Evolutionary conservation across 2,329 filamentous ascomycete species (phyloP).

Genomic region (Fusarium concolor): DNA sequence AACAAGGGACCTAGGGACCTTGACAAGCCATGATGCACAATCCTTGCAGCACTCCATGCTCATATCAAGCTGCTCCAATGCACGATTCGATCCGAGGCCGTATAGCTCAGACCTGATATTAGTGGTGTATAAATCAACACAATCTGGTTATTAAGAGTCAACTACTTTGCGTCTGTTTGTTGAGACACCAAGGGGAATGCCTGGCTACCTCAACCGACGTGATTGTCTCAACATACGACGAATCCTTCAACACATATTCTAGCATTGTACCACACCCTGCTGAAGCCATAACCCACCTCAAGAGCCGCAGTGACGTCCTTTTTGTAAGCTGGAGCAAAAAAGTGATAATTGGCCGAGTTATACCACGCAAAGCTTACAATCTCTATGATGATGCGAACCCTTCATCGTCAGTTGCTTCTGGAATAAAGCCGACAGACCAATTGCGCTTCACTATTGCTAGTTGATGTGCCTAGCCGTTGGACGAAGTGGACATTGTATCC

Average conservation of each 20-base stretch:
- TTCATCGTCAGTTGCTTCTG: constrained; percentile 23
- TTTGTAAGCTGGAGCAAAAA: background rate
- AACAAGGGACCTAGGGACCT: constrained; percentile 40
- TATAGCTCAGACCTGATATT: constrained; percentile 8
- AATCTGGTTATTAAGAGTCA: background rate
- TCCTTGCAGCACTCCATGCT: constrained; percentile 37
- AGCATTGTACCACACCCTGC: constrained; percentile 24
- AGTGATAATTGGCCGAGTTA: background rate
- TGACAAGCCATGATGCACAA: constrained; percentile 35
- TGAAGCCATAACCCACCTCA: constrained; percentile 15
- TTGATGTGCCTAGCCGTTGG: constrained; percentile 27
- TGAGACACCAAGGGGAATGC: background rate
- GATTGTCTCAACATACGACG: constrained; percentile 13
- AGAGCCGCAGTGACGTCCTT: background rate
- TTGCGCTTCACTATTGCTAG: constrained; percentile 6
- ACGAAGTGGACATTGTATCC: constrained; percentile 31
- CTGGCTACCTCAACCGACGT: constrained; percentile 1
- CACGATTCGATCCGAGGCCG: constrained; percentile 30
- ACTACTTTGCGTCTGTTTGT: background rate
- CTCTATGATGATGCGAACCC: background rate
- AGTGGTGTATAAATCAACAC: background rate
- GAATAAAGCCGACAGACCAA: constrained; percentile 24
- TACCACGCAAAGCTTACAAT: background rate
- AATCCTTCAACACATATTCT: constrained; percentile 12
- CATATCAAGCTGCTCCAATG: constrained; percentile 29